Evolutionary conservation across 2,329 filamentous ascomycete genomes (phyloP), one percentile per base, ranked within the genome.

Genomic region (Huntiella bhutanensis): DNA sequence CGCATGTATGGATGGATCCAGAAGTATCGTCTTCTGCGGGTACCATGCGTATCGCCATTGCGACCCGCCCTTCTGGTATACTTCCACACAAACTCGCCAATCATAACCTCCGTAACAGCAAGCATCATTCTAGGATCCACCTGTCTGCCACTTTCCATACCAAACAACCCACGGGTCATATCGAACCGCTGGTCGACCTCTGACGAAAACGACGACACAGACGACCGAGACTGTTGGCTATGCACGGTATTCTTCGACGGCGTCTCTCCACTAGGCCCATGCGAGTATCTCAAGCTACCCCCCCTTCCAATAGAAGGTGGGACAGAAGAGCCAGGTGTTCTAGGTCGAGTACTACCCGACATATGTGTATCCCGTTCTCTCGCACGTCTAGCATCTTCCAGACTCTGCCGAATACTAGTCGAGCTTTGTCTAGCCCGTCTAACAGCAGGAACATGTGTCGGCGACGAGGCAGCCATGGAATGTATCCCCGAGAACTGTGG

Each of bases 61-160:
- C 88, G 80, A n/a, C 86, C 87, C 50, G 87, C 72, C 65, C 91
- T 94, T 56, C 91, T 81, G 0, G 91, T 98, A 63, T 98, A 98
- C 61, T 98, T 98, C 91, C 91, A 98, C 36, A 98, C 69, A 60
- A 88, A 96, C 60, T 98, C 91, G 47, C 91, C 91, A 57, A 98
- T 96, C 91, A 98, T 98, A 13, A 91, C 96, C 62, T 98, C 88
- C 2, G 91, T 98, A 53, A 98, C 95, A 42, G 91, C 91, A 64
- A 95, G 86, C 54, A 98, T 96, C 86, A 98, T 95, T 55, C 88
- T 82, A 52, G 88, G 88, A 63, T 98, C 91, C 4, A 86, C 93
- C 33, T 41, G 43, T 5, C 43, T 33, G 34, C 42, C 33, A 52
- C 74, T 73, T 15, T 77, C 68, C 46, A 75, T 67, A 39, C 65